Conservation (phyloP, 305 asterid genomes). For the Fraxinus greggii region DNA sequence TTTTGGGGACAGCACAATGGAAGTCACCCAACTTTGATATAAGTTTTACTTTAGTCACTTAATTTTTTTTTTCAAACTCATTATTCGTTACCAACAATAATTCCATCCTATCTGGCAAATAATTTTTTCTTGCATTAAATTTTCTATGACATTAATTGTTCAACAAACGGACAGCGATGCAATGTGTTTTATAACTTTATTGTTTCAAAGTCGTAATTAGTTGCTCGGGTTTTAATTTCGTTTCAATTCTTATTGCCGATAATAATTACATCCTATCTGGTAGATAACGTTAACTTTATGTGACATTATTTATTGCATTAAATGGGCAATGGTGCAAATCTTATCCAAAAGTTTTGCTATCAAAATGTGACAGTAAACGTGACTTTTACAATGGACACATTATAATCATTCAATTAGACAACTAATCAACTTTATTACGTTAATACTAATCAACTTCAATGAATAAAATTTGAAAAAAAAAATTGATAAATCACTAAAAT, state of each 20-base stretch:
- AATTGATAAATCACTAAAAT: neutral
- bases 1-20: neutral
- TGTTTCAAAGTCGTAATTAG: neutral
- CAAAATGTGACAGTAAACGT: neutral
- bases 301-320: neutral
- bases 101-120: neutral
- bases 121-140: neutral
- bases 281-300: neutral
- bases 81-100: neutral
- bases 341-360: too few relatives aligned
- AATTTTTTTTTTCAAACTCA: neutral
- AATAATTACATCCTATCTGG: neutral
- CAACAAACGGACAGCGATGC: neutral
- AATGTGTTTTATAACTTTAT: neutral
- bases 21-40: neutral
- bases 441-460: neutral
- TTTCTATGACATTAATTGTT: neutral
- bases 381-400: neutral
- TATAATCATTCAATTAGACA: neutral
- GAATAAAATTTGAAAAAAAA: neutral
- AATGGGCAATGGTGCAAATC: neutral
- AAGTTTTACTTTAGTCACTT: neutral
- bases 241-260: neutral
- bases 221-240: neutral
- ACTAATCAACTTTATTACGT: neutral